phyloP scores from a whole-genome alignment of 257 asterid species.

The Nicotiana tabacum region DNA sequence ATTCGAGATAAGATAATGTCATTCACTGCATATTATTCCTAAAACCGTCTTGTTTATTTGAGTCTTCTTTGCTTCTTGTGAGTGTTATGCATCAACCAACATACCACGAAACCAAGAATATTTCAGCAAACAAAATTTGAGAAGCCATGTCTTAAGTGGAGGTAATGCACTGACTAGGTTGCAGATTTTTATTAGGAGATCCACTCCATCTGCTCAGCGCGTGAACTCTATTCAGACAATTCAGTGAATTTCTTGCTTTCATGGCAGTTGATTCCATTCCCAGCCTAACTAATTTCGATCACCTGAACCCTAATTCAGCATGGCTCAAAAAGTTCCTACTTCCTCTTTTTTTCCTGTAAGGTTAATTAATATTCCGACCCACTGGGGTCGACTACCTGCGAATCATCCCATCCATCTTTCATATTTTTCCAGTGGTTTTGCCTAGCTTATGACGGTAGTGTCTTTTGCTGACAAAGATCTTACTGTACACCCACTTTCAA shows the following conservation, averaged over 20 bases:
- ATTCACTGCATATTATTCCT: neutral
- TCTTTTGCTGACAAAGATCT: conserved; percentile 1
- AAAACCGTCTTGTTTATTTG: neutral
- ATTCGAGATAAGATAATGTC: neutral
- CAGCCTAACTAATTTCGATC: neutral
- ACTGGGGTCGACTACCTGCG: neutral
- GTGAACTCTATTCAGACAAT: neutral
- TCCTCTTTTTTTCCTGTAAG: neutral
- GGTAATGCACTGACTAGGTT: neutral
- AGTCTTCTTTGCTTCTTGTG: neutral
- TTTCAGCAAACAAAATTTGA: neutral
- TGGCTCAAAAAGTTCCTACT: neutral
- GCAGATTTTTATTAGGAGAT: neutral
- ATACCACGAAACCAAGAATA: neutral
- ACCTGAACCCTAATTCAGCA: neutral
- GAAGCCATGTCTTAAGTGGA: neutral
- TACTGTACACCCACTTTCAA: neutral
- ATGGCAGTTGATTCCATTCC: neutral
- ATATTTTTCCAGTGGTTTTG: neutral
- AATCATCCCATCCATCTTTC: neutral
- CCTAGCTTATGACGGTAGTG: neutral
- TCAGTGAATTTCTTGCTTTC: neutral
- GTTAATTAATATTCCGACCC: neutral
- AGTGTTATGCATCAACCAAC: neutral
- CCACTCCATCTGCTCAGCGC: neutral